phyloP scores from a whole-genome alignment of 2,329 filamentous ascomycete genomes.

The Colletotrichum sp. region DNA sequence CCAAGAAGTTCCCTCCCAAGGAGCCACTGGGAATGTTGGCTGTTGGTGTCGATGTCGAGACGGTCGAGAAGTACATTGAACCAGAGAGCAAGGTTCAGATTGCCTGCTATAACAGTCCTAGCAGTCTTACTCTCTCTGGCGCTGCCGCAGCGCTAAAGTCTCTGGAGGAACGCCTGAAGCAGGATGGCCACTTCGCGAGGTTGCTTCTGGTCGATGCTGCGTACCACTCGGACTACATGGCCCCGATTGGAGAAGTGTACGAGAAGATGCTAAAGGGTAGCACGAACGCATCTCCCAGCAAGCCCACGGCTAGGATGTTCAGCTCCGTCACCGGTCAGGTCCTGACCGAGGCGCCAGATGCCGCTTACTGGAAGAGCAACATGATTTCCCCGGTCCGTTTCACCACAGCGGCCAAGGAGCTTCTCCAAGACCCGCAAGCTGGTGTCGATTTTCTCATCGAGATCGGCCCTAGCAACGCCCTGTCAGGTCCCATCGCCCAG shows the following conservation, averaged over 20 bases:
- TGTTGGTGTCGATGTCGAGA: neutral
- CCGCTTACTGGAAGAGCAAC: neutral
- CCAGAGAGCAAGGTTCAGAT: neutral
- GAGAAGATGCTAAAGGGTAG: neutral
- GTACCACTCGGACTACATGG: constrained; percentile 17
- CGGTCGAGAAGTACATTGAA: neutral
- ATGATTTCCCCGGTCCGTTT: neutral
- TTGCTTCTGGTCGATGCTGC: constrained; percentile 24
- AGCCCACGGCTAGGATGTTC: neutral
- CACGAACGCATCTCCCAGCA: neutral
- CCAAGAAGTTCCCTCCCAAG: neutral
- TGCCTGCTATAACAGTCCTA: constrained; percentile 8
- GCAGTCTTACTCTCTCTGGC: constrained; percentile 9
- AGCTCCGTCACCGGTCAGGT: neutral
- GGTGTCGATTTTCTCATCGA: too few species aligned
- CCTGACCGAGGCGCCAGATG: neutral
- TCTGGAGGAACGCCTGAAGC: neutral
- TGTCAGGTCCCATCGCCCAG: too few species aligned
- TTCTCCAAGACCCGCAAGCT: too few species aligned
- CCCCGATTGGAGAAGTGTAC: neutral
- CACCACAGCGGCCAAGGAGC: neutral
- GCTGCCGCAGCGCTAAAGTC: neutral
- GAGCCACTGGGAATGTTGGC: neutral
- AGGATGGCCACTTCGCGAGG: constrained; percentile 23
- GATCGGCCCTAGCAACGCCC: too few species aligned